Evolutionary conservation across 2,329 filamentous ascomycete species (phyloP), one percentile per base, ranked within the genome.

Genomic region (Anthostomella pinea): DNA sequence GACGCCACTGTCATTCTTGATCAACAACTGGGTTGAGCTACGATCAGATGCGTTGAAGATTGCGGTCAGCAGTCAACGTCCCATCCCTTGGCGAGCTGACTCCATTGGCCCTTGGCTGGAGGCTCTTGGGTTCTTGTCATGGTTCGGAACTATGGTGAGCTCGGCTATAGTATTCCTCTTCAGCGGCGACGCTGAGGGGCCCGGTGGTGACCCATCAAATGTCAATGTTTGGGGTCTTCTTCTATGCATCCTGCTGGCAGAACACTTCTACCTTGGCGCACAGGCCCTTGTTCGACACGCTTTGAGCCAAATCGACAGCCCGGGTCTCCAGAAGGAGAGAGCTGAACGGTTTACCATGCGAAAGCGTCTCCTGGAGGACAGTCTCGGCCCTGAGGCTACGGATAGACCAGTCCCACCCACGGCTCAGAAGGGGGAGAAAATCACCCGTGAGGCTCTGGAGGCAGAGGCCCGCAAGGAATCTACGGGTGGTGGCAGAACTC

Each of bases 1-100:
- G n/a, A 90, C 91, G 0, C 83, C 85, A 2, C 74, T 88, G 38
- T 91, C 85, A 2, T 97, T 97, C 68, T 68, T 97, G 9, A 69
- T 93, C 63, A 97, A 97, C 67, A 94, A 97, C 67, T 97, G 91
- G 89, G 69, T 98, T 39, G 93, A 97, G 60, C 77, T 97, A 24
- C 85, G 93, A 26, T 87, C 87, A 1, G 93, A 98, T 58, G 90
- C 91, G 2, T 77, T 95, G 67, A 98, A 98, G 63, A 95, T 97
- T 53, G 89, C 89, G 38, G 74, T 88, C 30, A 85, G 90, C 61
- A 90, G 87, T 71, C 85, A 91, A 54, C 82, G 93, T 3, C 93
- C 93, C 0, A 87, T 87, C 23, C 93, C 93, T 1, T 88, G 85
- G 77, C 81, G 93, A 35, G 82, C 88, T 2, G 93, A 97, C 65